These are phyloP conservation scores for Termitomyces sp. DNA, from an alignment of 768 basidiomycete genomes.

Conservation along the genomic window DNA sequence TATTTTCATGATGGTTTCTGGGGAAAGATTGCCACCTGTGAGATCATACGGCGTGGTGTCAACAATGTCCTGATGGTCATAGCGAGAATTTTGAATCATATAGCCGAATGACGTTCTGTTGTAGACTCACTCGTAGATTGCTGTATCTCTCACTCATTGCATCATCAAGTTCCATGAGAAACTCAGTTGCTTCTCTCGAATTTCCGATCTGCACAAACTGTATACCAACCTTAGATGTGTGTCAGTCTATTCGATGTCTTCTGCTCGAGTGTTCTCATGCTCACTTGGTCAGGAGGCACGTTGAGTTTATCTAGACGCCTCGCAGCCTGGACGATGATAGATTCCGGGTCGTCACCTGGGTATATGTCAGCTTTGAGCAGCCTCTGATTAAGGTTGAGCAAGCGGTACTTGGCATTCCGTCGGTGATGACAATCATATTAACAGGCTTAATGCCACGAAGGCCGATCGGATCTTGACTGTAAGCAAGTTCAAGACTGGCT, in stretches of 20 bases:
- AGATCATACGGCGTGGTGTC: constrained; percentile 57
- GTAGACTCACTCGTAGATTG: constrained; percentile 36
- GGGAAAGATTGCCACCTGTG: constrained; percentile 30
- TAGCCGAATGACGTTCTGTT: background rate
- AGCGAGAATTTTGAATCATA: background rate
- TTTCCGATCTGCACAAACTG: constrained; percentile 74
- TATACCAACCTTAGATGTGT: constrained; percentile 47
- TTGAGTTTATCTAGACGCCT: constrained; percentile 47
- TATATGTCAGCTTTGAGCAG: background rate
- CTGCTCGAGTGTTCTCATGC: background rate
- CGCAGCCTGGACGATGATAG: constrained; percentile 44
- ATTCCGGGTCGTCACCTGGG: constrained; percentile 49
- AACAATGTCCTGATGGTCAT: constrained; percentile 53
- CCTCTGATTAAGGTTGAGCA: background rate
- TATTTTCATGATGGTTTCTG: constrained; percentile 54
- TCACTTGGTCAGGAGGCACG: constrained; percentile 52
- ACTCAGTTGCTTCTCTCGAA: constrained; percentile 33
- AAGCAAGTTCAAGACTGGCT: constrained; percentile 21
- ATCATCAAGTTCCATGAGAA: constrained; percentile 54
- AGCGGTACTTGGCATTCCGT: constrained; percentile 55
- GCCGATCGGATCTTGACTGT: constrained; percentile 15
- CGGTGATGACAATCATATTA: constrained; percentile 61
- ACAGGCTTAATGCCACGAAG: constrained; percentile 42
- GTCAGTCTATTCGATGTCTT: background rate
- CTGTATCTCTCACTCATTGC: constrained; percentile 37